phyloP scores from a whole-genome alignment of 805 yeast genomes.

The Sugiyamaella marilandica region DNA sequence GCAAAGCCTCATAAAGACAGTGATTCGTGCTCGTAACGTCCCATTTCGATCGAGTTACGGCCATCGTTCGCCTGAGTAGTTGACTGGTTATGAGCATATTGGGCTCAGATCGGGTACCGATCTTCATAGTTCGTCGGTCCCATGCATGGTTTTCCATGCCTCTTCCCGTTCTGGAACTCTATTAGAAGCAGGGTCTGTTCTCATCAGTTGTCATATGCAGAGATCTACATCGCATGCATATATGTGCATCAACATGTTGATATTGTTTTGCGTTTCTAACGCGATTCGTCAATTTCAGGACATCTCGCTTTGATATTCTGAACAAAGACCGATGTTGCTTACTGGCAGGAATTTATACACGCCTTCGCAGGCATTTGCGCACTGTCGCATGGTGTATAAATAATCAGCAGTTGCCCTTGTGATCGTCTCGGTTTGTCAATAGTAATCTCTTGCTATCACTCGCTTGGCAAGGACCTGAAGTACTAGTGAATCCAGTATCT shows the following conservation, averaged over 20 bases:
- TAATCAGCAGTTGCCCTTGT: background rate
- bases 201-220: background rate
- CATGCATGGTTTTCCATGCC: background rate
- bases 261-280: background rate
- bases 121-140: background rate
- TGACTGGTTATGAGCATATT: background rate
- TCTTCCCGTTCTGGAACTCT: background rate
- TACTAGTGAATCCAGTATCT: background rate
- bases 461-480: background rate
- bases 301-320: background rate
- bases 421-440: background rate
- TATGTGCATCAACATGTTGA: background rate
- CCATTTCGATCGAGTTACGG: background rate
- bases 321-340: background rate
- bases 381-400: background rate
- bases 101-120: background rate
- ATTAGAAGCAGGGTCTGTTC: background rate
- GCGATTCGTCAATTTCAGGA: slow-evolving; percentile 1
- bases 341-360: background rate
- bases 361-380: background rate
- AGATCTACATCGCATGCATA: background rate
- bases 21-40: background rate
- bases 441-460: background rate
- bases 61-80: background rate
- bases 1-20: background rate